A percentile compares a stretch with the other conserved stretches of the same genome.
phyloP scores from a whole-genome alignment of 805 yeast species.

The Spathaspora hagerdaliae region DNA sequence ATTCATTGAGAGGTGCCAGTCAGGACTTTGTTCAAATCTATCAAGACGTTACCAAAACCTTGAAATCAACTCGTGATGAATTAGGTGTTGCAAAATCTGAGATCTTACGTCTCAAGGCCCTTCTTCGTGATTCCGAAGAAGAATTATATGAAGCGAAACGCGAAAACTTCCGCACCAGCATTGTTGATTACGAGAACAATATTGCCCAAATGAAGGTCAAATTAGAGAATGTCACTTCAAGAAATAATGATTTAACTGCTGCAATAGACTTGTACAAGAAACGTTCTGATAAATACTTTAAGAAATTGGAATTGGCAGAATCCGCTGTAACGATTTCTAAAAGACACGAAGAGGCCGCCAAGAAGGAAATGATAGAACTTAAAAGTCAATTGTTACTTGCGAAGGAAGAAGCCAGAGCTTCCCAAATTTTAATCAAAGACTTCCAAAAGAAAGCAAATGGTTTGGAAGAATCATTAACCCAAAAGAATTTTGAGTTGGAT shows the following conservation, averaged over 20 bases:
- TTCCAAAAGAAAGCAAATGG: constrained; percentile 47
- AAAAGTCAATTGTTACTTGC: constrained; percentile 41
- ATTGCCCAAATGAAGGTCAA: constrained; percentile 51
- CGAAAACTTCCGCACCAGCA: constrained; percentile 35
- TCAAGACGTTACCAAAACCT: constrained; percentile 46
- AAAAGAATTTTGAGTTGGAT: constrained; percentile 51
- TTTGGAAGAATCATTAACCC: constrained; percentile 54
- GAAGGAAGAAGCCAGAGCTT: constrained; percentile 49
- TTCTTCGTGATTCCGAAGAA: constrained; percentile 41
- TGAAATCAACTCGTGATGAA: constrained; percentile 42
- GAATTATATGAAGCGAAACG: constrained; percentile 40
- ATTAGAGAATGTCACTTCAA: constrained; percentile 52
- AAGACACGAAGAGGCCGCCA: constrained; percentile 54
- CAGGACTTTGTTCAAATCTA: constrained; percentile 47
- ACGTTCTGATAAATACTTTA: constrained; percentile 70
- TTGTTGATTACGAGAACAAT: constrained; percentile 33
- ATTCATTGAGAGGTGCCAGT: constrained; percentile 19
- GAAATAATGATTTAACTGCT: constrained; percentile 51
- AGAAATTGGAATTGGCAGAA: constrained; percentile 76
- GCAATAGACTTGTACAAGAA: constrained; percentile 59
- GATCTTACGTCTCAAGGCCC: constrained; percentile 36
- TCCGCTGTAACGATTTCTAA: constrained; percentile 60
- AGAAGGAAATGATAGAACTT: constrained; percentile 45
- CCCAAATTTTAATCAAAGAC: constrained; percentile 51
- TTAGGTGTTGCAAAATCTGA: constrained; percentile 38